Base-by-base conservation (phyloP, 495 filamentous ascomycete species). In the Immersiella caudata region DNA sequence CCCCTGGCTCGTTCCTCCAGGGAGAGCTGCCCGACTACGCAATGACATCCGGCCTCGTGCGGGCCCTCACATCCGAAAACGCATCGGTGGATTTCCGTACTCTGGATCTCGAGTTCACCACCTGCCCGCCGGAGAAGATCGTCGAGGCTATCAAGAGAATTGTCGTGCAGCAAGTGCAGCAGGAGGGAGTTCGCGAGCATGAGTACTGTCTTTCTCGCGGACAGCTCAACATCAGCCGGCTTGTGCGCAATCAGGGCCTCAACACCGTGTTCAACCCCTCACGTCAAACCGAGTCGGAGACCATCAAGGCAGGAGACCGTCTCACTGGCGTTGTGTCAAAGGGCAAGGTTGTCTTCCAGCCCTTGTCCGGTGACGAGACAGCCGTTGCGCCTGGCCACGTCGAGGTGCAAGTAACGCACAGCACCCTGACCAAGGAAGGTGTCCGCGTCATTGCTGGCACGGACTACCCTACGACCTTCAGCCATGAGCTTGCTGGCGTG, bases 1-100 rank as follows among this genome's bases (percentile, higher is more conserved):
- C 16, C 2, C 11, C 40, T 18, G 40, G 40, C 40, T 12, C 9
- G 6, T 12, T 18, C 11, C 9, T 46, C 11, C 9, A 46, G 40
- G 40, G 40, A 46, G 16, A 12, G 40, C 40, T 14, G 9, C 79
- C 81, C 1, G 75, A 80, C 14, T 73, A 72, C 26, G 68, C 72
- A 14, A 67, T 82, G 29, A 71, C 70, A 0, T 70, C 65, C 4
- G 80, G 81, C 25, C 70, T 82, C 36, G 66, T 74, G 6, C 65
- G 79, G 14, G 67, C 76, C 12, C 50, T 81, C 1, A 75, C 71
- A 55, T 66, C 76, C 2, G 81, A 82, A 40, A 78, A 82, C 73
- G 76, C 77, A 16, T 77, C 80, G 9, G 69, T 83, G 18, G 66
- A 69, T 12, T 77, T 82, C 64, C 67, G 62, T 20, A 74, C 75